Percentiles rank a stretch among this genome's conserved stretches.
These are phyloP conservation scores for Centaurea solstitialis DNA, from an alignment of 129 eudicot genomes.

Conservation along the genomic window DNA sequence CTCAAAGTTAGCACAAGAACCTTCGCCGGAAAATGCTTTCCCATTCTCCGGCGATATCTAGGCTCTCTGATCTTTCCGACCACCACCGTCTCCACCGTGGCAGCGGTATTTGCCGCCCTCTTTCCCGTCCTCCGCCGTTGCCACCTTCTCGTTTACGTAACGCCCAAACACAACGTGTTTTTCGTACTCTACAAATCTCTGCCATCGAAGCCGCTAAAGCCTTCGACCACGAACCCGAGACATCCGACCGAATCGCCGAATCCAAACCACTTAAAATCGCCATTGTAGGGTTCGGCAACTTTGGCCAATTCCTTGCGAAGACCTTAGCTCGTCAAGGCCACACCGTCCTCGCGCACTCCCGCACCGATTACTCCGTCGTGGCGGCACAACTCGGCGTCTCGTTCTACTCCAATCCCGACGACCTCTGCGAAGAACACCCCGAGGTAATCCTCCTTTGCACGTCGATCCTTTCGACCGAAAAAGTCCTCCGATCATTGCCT, in stretches of 20 bases:
- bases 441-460: conserved; percentile 80
- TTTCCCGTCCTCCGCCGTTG: neutral
- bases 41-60: conserved; percentile 8
- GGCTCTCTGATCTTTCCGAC: conserved; percentile 2
- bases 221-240: conserved; percentile 57
- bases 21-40: conserved; percentile 24
- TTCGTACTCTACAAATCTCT: conserved; percentile 36
- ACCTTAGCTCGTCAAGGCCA: conserved; percentile 81
- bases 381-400: conserved; percentile 53
- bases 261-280: conserved; percentile 73
- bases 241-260: conserved; percentile 36
- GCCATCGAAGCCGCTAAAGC: conserved; percentile 80
- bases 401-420: conserved; percentile 58
- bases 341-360: conserved; percentile 71
- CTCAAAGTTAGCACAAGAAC: neutral
- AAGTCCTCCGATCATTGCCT: conserved; percentile 66
- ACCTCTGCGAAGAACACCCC: conserved; percentile 91
- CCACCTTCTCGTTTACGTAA: neutral
- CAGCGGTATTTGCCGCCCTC: neutral
- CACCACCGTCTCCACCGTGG: neutral
- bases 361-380: conserved; percentile 55
- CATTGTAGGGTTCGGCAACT: conserved; percentile 80
- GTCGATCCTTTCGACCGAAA: conserved; percentile 68
- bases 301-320: conserved; percentile 79
- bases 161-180: conserved; percentile 8